Evolutionary conservation across 352 stramenopile species (phyloP), one percentile per base, ranked within the genome.

Genomic region (Pythium insidiosum): DNA sequence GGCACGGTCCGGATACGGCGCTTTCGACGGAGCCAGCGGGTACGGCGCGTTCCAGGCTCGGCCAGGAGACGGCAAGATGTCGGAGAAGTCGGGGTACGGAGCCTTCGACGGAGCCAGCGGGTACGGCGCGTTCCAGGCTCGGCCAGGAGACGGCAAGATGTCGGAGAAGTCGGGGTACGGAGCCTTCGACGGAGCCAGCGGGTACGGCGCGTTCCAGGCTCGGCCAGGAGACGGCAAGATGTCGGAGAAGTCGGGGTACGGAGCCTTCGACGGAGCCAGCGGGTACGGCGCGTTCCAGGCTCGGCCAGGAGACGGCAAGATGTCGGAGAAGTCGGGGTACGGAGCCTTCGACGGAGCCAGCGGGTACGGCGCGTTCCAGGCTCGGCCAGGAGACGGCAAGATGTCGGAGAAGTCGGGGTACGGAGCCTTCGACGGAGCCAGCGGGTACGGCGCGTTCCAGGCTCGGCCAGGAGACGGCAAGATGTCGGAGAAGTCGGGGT

Each of bases 381-480:
- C 39, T 1, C n/a, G n/a, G 19, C 25, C 39, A n/a, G 34, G 16
- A 20, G 16, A 53, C n/a, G n/a, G n/a, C 28, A 33, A 33, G 12
- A 39, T 39, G 34, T 39, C 34, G 24, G 16, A n/a, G 13, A 28
- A 44, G 23, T 68, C 59, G 6, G 55, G 50, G 0, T 74, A 74
- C n/a, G 57, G 58, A 11, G 58, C 22, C 4, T 72, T 72, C 18
- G 51, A 68, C 1, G 29, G 55, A 26, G 56, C 40, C 15, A 70
- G 56, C 15, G 50, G 50, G 4, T 67, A 72, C 25, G 49, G 48
- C 0, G 50, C 60, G 9, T 68, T 67, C 33, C 37, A 28, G 16
- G 46, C 20, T 10, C 15, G 38, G 30, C 35, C 36, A 2, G 28
- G 28, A 15, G 15, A 33, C n/a, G n/a, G n/a, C 28, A 33, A 33